A percentile compares a stretch with the other conserved stretches of the same genome.
phyloP scores from a whole-genome alignment of 495 filamentous ascomycete genomes.

The Neurospora cerealis region DNA sequence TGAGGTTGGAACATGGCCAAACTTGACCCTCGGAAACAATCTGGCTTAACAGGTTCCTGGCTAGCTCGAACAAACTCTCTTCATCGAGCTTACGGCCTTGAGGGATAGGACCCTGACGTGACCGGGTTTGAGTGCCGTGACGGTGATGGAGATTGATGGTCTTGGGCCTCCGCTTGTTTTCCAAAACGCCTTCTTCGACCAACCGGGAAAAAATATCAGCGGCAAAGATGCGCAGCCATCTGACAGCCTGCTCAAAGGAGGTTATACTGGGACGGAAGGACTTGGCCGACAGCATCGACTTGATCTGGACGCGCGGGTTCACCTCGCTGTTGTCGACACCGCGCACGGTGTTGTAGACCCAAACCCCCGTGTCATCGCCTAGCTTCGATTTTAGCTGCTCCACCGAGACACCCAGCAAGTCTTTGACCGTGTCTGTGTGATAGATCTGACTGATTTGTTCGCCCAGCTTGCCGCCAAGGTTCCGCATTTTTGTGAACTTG shows the following conservation, averaged over 20 bases:
- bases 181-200: slow-evolving; percentile 84
- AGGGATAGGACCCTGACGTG: slow-evolving; percentile 66
- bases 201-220: slow-evolving; percentile 86
- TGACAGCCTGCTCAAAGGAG: slow-evolving; percentile 65
- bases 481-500: slow-evolving; percentile 94
- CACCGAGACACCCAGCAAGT: slow-evolving; percentile 61
- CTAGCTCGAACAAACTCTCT: slow-evolving; percentile 61
- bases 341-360: slow-evolving; percentile 79
- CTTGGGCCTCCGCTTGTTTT: slow-evolving; percentile 77
- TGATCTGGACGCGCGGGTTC: slow-evolving; percentile 84
- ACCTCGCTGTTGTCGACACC: slow-evolving; percentile 84
- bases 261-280: slow-evolving; percentile 84
- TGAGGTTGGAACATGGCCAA: slow-evolving; percentile 84
- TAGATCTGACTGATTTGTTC: slow-evolving; percentile 71
- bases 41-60: slow-evolving; percentile 65
- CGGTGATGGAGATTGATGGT: slow-evolving; percentile 76
- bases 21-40: slow-evolving; percentile 64
- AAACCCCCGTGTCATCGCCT: slow-evolving; percentile 76
- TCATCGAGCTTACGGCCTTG: slow-evolving; percentile 64
- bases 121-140: slow-evolving; percentile 57
- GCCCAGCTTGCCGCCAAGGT: slow-evolving; percentile 91
- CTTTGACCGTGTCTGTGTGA: slow-evolving; percentile 68
- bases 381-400: slow-evolving; percentile 72
- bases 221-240: slow-evolving; percentile 86
- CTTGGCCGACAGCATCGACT: slow-evolving; percentile 97